Percentiles rank a stretch among this genome's conserved stretches.
These are phyloP conservation scores for Rauvolfia tetraphylla DNA, from an alignment of 257 asterid species.

Conservation along the genomic window DNA sequence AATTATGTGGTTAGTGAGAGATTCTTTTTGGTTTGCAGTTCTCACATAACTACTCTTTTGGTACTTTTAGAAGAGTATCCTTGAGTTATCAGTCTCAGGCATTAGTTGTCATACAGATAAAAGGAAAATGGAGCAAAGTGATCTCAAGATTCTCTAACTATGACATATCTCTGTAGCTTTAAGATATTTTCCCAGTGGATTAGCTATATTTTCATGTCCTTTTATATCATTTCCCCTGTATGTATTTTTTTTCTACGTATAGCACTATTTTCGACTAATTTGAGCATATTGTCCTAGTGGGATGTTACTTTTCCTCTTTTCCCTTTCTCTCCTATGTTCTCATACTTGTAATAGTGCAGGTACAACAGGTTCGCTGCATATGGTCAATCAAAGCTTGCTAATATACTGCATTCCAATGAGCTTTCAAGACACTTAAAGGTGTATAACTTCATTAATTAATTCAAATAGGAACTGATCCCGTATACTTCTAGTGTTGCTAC, in stretches of 20 bases:
- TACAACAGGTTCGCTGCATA: slow-evolving; percentile 51
- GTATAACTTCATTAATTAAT: neutral
- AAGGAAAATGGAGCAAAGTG: neutral
- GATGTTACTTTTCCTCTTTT: neutral
- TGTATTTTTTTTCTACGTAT: neutral
- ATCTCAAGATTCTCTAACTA: neutral
- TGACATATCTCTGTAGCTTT: neutral
- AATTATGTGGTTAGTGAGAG: neutral
- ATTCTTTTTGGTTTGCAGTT: neutral
- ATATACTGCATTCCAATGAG: slow-evolving; percentile 69
- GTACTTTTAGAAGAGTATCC: neutral
- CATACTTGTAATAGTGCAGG: slow-evolving; percentile 37
- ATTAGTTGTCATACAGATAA: neutral
- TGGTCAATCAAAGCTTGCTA: slow-evolving; percentile 87
- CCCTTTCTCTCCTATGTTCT: neutral
- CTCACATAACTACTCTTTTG: neutral
- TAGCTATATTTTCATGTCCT: neutral
- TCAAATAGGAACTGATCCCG: neutral
- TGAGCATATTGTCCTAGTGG: neutral
- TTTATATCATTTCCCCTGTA: neutral
- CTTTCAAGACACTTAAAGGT: slow-evolving; percentile 67
- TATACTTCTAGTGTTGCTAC: slow-evolving; percentile 1
- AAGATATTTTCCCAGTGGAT: neutral
- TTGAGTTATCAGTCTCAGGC: neutral
- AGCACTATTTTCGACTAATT: neutral